Conservation (phyloP, 495 filamentous ascomycete species). For the Talaromyces adpressus region DNA sequence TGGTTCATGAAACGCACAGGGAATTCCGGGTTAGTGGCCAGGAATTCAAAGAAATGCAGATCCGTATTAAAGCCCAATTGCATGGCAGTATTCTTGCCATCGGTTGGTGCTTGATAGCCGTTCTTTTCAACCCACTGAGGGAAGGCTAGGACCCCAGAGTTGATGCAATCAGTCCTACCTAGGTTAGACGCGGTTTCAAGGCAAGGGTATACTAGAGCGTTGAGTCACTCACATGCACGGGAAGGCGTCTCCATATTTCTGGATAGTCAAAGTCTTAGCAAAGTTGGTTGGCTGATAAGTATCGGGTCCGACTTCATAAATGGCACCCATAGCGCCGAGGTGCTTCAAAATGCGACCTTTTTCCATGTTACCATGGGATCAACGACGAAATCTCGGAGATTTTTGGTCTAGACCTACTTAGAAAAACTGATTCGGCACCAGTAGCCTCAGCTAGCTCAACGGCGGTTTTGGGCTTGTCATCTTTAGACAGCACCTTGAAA, state of each 20-base stretch:
- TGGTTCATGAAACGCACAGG: conserved; percentile 13
- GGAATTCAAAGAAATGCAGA: conserved; percentile 28
- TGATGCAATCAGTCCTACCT: conserved; percentile 21
- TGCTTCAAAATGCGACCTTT: conserved; percentile 24
- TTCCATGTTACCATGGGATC: not conserved
- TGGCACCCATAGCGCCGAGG: conserved; percentile 19
- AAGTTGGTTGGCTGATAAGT: conserved; percentile 12
- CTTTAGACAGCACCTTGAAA: conserved; percentile 25
- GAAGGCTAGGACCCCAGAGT: conserved; percentile 21
- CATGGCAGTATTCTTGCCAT: conserved; percentile 23
- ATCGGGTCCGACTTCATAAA: conserved; percentile 20
- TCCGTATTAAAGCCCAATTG: conserved; percentile 25
- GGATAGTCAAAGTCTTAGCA: conserved; percentile 7
- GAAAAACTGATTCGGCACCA: conserved; percentile 20
- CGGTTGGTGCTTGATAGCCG: conserved; percentile 22
- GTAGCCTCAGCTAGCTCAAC: conserved; percentile 23
- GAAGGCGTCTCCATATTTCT: conserved; percentile 3
- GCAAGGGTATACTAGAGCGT: not conserved
- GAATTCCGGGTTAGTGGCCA: conserved; percentile 17
- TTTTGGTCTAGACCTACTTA: conserved; percentile 16
- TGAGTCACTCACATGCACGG: conserved; percentile 6
- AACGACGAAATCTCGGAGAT: not conserved
- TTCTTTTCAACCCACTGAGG: conserved; percentile 23
- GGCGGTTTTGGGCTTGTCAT: conserved; percentile 25
- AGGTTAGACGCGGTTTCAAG: not conserved